Evolutionary conservation across 2,329 filamentous ascomycete species (phyloP).

Genomic region (Aurifilum marmelostoma): DNA sequence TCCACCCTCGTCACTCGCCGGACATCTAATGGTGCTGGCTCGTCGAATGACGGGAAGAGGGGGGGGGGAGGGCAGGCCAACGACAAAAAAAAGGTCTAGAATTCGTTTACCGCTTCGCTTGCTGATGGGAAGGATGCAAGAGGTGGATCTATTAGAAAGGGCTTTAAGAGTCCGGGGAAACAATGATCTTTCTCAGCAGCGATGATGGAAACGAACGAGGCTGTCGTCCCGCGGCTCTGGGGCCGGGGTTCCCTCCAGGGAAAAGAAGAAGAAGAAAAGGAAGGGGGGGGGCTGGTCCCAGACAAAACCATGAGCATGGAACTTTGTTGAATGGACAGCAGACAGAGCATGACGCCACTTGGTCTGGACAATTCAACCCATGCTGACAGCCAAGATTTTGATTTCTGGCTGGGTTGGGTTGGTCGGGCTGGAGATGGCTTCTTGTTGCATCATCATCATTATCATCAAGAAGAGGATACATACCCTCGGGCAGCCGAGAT

Average conservation of each 20-base stretch:
- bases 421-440: not conserved
- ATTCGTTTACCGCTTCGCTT: conserved; percentile 24
- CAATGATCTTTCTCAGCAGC: conserved; percentile 29
- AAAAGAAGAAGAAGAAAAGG: too few species aligned
- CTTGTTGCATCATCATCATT: not conserved
- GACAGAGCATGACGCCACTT: conserved; percentile 10
- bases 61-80: not conserved
- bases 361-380: not conserved
- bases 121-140: conserved; percentile 31
- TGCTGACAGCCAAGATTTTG: conserved; percentile 11
- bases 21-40: conserved; percentile 15
- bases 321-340: conserved; percentile 15
- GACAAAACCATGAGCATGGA: conserved; percentile 4
- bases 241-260: not conserved
- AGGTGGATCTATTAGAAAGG: conserved; percentile 20
- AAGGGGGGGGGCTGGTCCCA: conserved; percentile 11
- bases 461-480: not conserved
- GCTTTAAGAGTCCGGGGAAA: conserved; percentile 19
- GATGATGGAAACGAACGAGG: conserved; percentile 23
- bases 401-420: not conserved
- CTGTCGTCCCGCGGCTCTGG: conserved; percentile 23
- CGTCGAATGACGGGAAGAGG: not conserved
- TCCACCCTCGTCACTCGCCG: conserved; percentile 2
- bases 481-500: not conserved
- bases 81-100: conserved; percentile 16